Evolutionary conservation across 2,329 filamentous ascomycete genomes (phyloP).

Genomic region (Penicillium vulpinum): DNA sequence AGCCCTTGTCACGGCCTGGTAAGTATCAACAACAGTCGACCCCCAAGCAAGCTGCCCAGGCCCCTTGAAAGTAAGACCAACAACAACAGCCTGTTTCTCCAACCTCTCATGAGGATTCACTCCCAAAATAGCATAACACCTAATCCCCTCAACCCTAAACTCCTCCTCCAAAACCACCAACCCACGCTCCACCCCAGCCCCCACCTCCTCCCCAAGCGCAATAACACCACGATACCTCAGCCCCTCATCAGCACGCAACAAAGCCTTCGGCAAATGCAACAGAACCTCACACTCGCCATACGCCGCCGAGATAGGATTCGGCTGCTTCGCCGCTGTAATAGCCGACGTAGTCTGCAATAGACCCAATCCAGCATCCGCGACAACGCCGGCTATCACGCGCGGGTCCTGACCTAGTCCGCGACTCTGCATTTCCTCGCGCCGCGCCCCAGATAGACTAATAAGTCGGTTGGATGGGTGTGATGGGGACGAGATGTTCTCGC

Average conservation of each 20-base stretch:
- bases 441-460: conserved; percentile 30
- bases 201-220: conserved; percentile 32
- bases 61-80: conserved; percentile 41
- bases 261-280: conserved; percentile 46
- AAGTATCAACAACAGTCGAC: conserved; percentile 37
- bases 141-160: conserved; percentile 45
- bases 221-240: conserved; percentile 40
- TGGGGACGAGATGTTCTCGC: conserved; percentile 17
- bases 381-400: conserved; percentile 36
- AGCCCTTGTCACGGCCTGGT: conserved; percentile 41
- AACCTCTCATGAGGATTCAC: conserved; percentile 55
- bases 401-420: conserved; percentile 35
- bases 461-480: conserved; percentile 26
- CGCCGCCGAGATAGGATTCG: conserved; percentile 28
- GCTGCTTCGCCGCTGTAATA: conserved; percentile 23
- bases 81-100: conserved; percentile 51
- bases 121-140: conserved; percentile 51
- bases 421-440: conserved; percentile 31
- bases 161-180: conserved; percentile 38
- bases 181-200: conserved; percentile 25
- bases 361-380: conserved; percentile 37
- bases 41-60: conserved; percentile 35
- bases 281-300: conserved; percentile 41
- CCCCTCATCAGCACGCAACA: conserved; percentile 46
- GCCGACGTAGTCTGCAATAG: conserved; percentile 41